Evolutionary conservation across 257 asterid species (phyloP).

Genomic region (Craterostigma plantagineum): DNA sequence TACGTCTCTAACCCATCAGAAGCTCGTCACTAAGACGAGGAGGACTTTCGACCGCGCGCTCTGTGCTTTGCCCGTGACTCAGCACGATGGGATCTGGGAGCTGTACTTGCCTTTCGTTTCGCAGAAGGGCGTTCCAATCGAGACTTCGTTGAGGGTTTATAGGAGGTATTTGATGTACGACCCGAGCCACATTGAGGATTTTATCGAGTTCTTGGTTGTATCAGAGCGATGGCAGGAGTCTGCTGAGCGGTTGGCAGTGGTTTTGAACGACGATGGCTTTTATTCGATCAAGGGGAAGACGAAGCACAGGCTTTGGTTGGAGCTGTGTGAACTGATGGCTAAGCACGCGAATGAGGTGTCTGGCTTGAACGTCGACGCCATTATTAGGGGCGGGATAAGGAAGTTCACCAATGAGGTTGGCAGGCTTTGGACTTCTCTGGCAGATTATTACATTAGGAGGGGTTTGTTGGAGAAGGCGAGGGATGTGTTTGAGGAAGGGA

Average conservation of each 20-base stretch:
- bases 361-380: conserved; percentile 89
- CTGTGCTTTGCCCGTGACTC: conserved; percentile 89
- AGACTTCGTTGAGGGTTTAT: conserved; percentile 80
- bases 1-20: conserved; percentile 52
- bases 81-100: conserved; percentile 87
- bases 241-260: conserved; percentile 84
- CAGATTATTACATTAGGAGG: conserved; percentile 82
- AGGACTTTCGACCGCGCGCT: conserved; percentile 70
- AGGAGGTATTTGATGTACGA: conserved; percentile 94
- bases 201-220: conserved; percentile 63
- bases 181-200: conserved; percentile 88
- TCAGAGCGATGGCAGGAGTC: conserved; percentile 93
- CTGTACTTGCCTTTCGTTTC: conserved; percentile 58
- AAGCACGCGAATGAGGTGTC: conserved; percentile 64
- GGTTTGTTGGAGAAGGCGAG: conserved; percentile 79
- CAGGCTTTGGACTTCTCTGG: conserved; percentile 84
- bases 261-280: conserved; percentile 67
- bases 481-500: conserved; percentile 86
- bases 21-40: conserved; percentile 49
- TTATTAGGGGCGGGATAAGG: conserved; percentile 84
- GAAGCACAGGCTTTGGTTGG: conserved; percentile 80
- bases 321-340: conserved; percentile 75
- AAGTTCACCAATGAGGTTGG: conserved; percentile 98
- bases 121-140: conserved; percentile 82
- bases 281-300: conserved; percentile 86